Percentiles rank a stretch among this genome's conserved stretches.
Evolutionary conservation across 2,329 filamentous ascomycete genomes (phyloP).

Genomic region (Penicillium rolfsii): DNA sequence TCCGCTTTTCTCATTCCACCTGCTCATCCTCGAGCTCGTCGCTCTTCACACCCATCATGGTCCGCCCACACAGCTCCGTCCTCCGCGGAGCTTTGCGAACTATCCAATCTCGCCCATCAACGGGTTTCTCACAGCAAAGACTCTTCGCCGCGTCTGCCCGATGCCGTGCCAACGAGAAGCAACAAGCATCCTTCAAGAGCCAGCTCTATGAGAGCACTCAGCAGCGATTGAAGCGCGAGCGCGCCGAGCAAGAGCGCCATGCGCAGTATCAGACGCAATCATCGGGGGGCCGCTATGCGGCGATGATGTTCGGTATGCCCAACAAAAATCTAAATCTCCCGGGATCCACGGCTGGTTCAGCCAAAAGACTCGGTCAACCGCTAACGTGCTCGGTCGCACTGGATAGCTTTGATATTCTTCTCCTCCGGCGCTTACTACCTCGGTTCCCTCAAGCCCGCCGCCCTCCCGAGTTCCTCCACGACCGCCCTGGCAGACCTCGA

Average conservation of each 20-base stretch:
- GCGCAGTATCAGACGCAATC: slow-evolving; percentile 49
- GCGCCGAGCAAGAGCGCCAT: slow-evolving; percentile 58
- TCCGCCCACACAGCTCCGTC: slow-evolving; percentile 22
- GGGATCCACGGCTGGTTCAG: not conserved
- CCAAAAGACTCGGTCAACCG: not conserved
- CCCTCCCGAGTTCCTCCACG: slow-evolving; percentile 58
- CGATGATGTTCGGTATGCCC: slow-evolving; percentile 41
- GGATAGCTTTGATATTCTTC: slow-evolving; percentile 55
- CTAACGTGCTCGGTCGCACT: slow-evolving; percentile 42
- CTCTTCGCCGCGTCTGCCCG: slow-evolving; percentile 28
- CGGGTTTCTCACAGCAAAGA: slow-evolving; percentile 21
- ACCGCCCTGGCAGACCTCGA: slow-evolving; percentile 54
- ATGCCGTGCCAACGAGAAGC: slow-evolving; percentile 33
- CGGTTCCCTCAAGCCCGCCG: slow-evolving; percentile 54
- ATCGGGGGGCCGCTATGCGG: slow-evolving; percentile 43
- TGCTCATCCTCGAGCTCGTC: not conserved
- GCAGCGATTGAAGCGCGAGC: slow-evolving; percentile 61
- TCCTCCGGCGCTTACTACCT: slow-evolving; percentile 60
- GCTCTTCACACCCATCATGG: slow-evolving; percentile 25
- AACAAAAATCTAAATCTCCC: not conserved
- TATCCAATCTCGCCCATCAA: slow-evolving; percentile 16
- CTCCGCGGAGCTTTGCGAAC: slow-evolving; percentile 26
- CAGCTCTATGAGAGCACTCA: slow-evolving; percentile 66
- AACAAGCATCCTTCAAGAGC: slow-evolving; percentile 58
- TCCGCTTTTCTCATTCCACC: slow-evolving; percentile 2